phyloP scores from a whole-genome alignment of 169 alveolate genomes.

The Babesia ovata region DNA sequence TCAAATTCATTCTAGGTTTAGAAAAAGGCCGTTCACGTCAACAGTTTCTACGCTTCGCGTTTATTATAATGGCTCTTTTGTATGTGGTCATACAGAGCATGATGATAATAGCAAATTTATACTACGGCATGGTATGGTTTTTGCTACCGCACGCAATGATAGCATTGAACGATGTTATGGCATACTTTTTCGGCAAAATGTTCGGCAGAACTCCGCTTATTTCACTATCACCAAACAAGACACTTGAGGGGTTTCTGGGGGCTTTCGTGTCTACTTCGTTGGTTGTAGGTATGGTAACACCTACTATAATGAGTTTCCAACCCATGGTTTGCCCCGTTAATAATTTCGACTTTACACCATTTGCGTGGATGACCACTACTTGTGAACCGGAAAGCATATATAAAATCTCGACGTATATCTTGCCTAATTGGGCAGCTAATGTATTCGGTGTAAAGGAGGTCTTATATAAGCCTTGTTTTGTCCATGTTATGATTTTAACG shows the following conservation, averaged over 20 bases:
- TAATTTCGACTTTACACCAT: slow-evolving; percentile 83
- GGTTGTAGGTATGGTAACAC: slow-evolving; percentile 65
- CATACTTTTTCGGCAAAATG: slow-evolving; percentile 93
- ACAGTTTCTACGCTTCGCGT: slow-evolving; percentile 92
- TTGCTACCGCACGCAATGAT: slow-evolving; percentile 92
- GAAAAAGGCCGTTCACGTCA: slow-evolving; percentile 87
- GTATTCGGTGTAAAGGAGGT: slow-evolving; percentile 2
- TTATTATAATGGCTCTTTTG: slow-evolving; percentile 73
- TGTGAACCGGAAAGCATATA: slow-evolving; percentile 70
- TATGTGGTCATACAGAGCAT: slow-evolving; percentile 74
- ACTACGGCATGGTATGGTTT: slow-evolving; percentile 96
- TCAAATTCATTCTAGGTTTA: slow-evolving; percentile 89
- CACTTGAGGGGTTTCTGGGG: slow-evolving; percentile 98
- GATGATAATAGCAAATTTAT: slow-evolving; percentile 88
- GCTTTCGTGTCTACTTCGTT: slow-evolving; percentile 86
- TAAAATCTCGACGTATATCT: slow-evolving; percentile 12
- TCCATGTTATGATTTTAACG: slow-evolving; percentile 93
- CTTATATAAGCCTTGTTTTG: slow-evolving; percentile 50
- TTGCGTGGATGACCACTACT: slow-evolving; percentile 68
- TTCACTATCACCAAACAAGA: slow-evolving; percentile 96
- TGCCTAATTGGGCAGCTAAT: slow-evolving; percentile 21
- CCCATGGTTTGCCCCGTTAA: slow-evolving; percentile 90
- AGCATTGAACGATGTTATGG: slow-evolving; percentile 92
- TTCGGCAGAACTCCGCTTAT: slow-evolving; percentile 93
- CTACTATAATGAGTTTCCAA: slow-evolving; percentile 72